These are phyloP conservation scores for Sicyos edulis DNA, from an alignment of 306 rosid species.

Conservation along the genomic window DNA sequence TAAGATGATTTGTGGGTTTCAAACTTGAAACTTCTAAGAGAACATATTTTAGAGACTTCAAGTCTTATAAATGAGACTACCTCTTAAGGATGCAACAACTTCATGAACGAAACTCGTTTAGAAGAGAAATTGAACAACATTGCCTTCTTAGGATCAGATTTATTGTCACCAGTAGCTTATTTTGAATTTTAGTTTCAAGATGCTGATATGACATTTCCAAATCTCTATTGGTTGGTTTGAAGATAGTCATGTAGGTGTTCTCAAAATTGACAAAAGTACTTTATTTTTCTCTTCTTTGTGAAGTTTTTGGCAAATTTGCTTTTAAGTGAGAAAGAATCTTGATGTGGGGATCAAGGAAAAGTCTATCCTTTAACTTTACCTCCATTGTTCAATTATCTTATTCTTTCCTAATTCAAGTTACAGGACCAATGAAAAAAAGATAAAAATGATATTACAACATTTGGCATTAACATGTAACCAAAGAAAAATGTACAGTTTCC, in stretches of 20 bases:
- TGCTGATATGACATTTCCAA: background rate
- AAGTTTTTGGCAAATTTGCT: background rate
- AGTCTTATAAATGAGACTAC: too few species aligned
- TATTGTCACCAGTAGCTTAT: too few species aligned
- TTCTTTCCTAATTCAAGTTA: too few species aligned
- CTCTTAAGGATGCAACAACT: background rate
- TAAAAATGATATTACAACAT: conserved; percentile 19
- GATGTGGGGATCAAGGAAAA: too few species aligned
- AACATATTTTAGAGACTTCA: too few species aligned
- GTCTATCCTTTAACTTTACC: too few species aligned
- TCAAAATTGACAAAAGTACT: background rate
- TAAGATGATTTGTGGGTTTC: too few species aligned
- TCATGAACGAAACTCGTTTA: background rate
- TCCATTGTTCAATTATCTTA: too few species aligned
- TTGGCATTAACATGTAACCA: conserved; percentile 19
- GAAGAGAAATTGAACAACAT: background rate
- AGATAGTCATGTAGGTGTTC: background rate
- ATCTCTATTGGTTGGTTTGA: background rate
- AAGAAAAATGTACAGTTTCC: conserved; percentile 53
- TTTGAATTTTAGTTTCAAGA: too few species aligned
- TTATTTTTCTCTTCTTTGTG: background rate
- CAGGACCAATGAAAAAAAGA: too few species aligned
- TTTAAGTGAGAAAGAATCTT: background rate
- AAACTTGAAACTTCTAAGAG: too few species aligned
- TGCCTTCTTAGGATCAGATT: background rate